Base-by-base conservation (phyloP, 345 rosid genomes). In the Heritiera fomes region DNA sequence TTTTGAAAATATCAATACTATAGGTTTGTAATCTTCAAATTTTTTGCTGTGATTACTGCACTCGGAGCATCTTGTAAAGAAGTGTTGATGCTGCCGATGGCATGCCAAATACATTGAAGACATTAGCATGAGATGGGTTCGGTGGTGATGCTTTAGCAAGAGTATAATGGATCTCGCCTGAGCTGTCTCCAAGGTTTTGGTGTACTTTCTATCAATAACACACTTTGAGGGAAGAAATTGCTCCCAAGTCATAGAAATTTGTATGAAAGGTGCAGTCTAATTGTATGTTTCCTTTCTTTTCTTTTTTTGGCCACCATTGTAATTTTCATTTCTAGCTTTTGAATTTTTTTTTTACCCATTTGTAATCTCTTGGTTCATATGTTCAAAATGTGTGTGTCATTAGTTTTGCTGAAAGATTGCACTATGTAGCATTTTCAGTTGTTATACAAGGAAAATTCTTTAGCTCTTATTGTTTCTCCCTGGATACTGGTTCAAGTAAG, bases 21-120 rank as follows among this genome's bases (percentile, higher is more conserved):
- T 76, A 81, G 82, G 78, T 80, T 80, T 83, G 86, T 76, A 58
- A 84, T 80, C 78, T 76, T 78, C 78, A 81, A 80, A 67, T 8
- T 75, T 82, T 84, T 75, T 41, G 71, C 81, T 76, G 84, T 81
- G 86, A 70, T 81, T 82, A 73, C 82, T 53, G 80, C 73, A 53
- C 79, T 75, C 45, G 85, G 88, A 84, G 91, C 90, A 85, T 83
- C 87, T 77, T 88, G 90, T 86, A 86, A 85, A 92, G 84, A 47
- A 80, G 82, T 71, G 73, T 68, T 60, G 87, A 82, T 87, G 87
- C 84, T 78, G 81, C 82, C 13, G 30, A 41, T 77, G 69, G 71
- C 80, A 63, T 71, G 71, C 77, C 23, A 73, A 78, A 76, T 80
- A 78, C 82, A 55, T 75, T 62, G 67, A 79, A 84, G 86, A 73